These are phyloP conservation scores for Paracoccidioides lutzii DNA, from an alignment of 2,329 filamentous ascomycete genomes.

Conservation along the genomic window DNA sequence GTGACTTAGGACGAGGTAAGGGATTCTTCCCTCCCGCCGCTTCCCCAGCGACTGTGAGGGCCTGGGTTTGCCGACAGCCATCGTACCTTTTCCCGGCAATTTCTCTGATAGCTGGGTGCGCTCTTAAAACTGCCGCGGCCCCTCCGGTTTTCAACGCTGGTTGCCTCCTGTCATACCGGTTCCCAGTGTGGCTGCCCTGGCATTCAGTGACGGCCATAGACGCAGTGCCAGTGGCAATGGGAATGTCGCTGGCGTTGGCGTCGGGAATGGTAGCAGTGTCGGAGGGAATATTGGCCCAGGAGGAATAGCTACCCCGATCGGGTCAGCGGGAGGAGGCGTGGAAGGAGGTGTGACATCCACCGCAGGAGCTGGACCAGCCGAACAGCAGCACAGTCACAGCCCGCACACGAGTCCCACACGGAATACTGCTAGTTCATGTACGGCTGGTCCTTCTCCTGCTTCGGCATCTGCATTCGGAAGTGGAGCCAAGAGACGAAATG, in stretches of 20 bases:
- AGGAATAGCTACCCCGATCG: neutral
- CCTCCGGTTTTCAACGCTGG: neutral
- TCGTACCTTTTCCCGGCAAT: too few relatives aligned
- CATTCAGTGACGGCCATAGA: constrained; percentile 9
- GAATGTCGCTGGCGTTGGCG: constrained; percentile 1
- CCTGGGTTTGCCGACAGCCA: neutral
- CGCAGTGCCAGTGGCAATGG: constrained; percentile 9
- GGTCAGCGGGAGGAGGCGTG: neutral
- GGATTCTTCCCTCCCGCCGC: neutral
- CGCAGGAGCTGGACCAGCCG: neutral
- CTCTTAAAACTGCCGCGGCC: neutral
- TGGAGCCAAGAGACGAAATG: constrained; percentile 27
- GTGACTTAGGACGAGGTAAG: neutral
- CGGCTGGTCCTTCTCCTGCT: constrained; percentile 2
- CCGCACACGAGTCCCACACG: constrained; percentile 1
- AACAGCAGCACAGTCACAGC: neutral
- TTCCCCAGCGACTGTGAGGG: neutral
- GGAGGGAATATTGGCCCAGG: constrained; percentile 7
- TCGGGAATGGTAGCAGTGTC: constrained; percentile 11
- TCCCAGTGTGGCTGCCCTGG: constrained; percentile 10
- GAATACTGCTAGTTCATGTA: neutral
- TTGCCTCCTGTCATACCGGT: constrained; percentile 4
- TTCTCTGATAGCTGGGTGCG: neutral
- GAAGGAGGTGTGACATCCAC: too few relatives aligned
- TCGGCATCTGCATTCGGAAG: neutral